Conservation (phyloP, 306 rosid genomes). For the Vigna nakashimae region DNA sequence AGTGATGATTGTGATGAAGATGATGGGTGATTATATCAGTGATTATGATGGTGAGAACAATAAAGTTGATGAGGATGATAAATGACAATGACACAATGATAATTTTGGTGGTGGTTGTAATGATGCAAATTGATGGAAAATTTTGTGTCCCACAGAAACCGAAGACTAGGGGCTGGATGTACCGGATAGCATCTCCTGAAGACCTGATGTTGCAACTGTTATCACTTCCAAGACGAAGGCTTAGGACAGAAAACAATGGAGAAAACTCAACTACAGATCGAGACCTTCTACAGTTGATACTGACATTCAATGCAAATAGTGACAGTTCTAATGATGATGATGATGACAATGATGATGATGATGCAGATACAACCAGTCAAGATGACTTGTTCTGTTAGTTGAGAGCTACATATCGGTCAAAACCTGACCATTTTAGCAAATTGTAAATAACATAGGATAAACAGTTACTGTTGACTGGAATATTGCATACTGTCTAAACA, state of each 20-base stretch:
- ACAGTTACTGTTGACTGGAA: constrained; percentile 38
- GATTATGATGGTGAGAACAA: constrained; percentile 43
- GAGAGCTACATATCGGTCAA: constrained; percentile 45
- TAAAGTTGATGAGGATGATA: constrained; percentile 43
- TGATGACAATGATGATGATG: constrained; percentile 36
- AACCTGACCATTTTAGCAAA: constrained; percentile 40
- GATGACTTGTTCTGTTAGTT: constrained; percentile 64
- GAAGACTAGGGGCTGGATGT: constrained; percentile 81
- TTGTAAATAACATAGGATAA: constrained; percentile 57
- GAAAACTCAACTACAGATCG: constrained; percentile 53
- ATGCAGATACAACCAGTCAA: constrained; percentile 57
- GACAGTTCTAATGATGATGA: constrained; percentile 62
- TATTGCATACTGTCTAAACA: constrained; percentile 36
- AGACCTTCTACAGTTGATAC: constrained; percentile 63
- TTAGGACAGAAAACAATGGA: constrained; percentile 51
- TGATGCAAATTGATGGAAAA: constrained; percentile 55
- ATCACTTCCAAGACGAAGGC: constrained; percentile 64
- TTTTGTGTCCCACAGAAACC: constrained; percentile 78
- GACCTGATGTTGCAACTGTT: constrained; percentile 77
- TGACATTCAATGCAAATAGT: constrained; percentile 58
- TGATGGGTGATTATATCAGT: not conserved
- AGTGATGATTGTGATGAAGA: not conserved
- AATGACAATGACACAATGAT: constrained; percentile 51
- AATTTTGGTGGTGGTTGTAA: constrained; percentile 53
- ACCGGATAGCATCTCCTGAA: constrained; percentile 62